Conservation (phyloP, 257 asterid genomes). For the Rauvolfia tetraphylla region DNA sequence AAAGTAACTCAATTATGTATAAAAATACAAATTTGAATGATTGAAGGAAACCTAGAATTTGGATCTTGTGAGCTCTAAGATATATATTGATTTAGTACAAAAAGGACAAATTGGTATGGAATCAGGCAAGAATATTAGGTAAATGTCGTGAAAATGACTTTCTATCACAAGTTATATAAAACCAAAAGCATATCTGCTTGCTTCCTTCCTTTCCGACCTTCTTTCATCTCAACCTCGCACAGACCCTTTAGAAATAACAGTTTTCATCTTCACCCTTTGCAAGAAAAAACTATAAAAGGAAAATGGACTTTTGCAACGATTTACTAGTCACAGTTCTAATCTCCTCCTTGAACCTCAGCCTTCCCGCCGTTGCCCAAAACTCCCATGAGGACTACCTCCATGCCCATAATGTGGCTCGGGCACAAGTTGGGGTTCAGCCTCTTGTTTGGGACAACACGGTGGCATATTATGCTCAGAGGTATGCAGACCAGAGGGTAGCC, state of each 20-base stretch:
- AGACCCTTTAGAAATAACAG: background rate
- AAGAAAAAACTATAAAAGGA: background rate
- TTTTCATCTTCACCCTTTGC: background rate
- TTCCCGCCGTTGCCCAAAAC: slow-evolving; percentile 23
- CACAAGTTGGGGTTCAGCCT: slow-evolving; percentile 23
- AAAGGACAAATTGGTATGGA: too few species aligned
- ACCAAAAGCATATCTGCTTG: too few species aligned
- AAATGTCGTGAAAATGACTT: background rate
- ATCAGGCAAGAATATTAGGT: too few species aligned
- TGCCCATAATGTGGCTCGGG: slow-evolving; percentile 39
- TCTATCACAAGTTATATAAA: background rate
- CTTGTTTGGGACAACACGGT: slow-evolving; percentile 20
- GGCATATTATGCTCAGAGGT: slow-evolving; percentile 16
- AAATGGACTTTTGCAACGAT: background rate
- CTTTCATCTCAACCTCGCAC: too few species aligned
- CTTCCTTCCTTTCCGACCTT: too few species aligned
- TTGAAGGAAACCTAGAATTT: background rate
- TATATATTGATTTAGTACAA: too few species aligned
- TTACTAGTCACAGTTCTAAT: background rate
- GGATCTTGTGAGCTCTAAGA: background rate
- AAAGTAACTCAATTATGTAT: background rate
- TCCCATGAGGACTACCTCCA: slow-evolving; percentile 21
- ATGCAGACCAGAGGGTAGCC: slow-evolving; percentile 15
- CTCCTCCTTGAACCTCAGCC: background rate
- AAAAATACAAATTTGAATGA: background rate